Conservation (phyloP, 2,329 filamentous ascomycete species). For the Trichoderma koningiopsis region DNA sequence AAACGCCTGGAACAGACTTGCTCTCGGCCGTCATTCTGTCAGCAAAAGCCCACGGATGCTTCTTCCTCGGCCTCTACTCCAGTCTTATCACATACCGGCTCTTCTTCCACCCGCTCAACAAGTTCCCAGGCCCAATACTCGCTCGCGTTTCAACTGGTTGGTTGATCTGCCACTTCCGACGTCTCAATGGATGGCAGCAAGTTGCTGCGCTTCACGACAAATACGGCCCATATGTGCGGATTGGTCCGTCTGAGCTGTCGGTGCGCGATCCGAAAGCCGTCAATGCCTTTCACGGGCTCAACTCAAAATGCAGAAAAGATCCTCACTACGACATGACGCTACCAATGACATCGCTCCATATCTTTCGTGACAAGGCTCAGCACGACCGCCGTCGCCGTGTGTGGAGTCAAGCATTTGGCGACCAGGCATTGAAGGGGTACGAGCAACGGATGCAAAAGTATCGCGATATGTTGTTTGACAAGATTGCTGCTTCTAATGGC, state of each 20-base stretch:
- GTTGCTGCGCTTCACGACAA: neutral
- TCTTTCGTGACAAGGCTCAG: neutral
- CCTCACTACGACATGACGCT: neutral
- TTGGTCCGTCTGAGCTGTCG: neutral
- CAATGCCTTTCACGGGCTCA: neutral
- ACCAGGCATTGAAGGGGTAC: neutral
- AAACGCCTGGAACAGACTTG: neutral
- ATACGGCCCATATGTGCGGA: neutral
- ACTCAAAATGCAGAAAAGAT: neutral
- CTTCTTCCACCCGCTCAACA: neutral
- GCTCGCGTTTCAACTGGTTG: neutral
- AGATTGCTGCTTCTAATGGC: conserved; percentile 15
- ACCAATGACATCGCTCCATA: neutral
- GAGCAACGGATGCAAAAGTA: neutral
- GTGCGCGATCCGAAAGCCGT: neutral
- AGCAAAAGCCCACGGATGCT: neutral
- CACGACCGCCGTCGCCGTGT: neutral
- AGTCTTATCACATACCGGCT: neutral
- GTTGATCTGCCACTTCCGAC: neutral
- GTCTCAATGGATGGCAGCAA: neutral
- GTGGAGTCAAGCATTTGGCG: neutral
- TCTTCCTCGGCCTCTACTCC: neutral
- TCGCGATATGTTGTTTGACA: neutral
- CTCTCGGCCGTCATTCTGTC: neutral
- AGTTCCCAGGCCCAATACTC: neutral